Evolutionary conservation across 345 rosid genomes (phyloP), one percentile per base, ranked within the genome.

Genomic region (Sapria himalayana): DNA sequence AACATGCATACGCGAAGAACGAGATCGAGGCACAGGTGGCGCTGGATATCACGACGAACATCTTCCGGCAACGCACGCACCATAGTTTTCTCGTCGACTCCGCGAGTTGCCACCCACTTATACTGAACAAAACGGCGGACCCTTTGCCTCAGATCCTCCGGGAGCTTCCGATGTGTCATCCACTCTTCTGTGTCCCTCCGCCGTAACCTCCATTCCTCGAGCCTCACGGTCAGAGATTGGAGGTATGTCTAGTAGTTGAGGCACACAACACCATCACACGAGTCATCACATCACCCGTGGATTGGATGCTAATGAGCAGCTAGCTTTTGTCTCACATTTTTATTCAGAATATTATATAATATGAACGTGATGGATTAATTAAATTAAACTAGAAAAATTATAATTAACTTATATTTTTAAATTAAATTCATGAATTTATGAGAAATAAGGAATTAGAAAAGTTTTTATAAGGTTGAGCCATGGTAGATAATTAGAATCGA

Each of bases 121-220:
- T 81, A 81, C 38, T 73, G 92, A 49, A 61, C 89, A 48, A 73
- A 81, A 22, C 81, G 66, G 19, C 71, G 60, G 37, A 86, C 81
- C 16, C 74, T 70, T 16, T 53, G 56, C 55, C 45, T 78, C 60
- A 86, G 54, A 44, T 73, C 89, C 53, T 71, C 85, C 25, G 94
- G 97, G 40, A 81, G 92, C 57, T 78, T 84, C 23, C 92, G 92
- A 57, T 81, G 94, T 58, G 66, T 67, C 94, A 81, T 85, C 96
- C 96, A 85, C 52, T 81, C 86, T 51, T 85, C 94, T 0, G 92
- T 81, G 55, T 85, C 97, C 57, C 94, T 73, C 55, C 73, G 71
- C 64, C 73, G 77, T 16, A 81, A 56, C 50, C 96, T 81, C 93
- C 96, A 85, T 62, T 85, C 92, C 66, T 86, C 92, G 6, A 75